Percentiles rank a stretch among this genome's conserved stretches.
Conservation (phyloP, 208 protist genomes). For the Polymyxa betae region DNA sequence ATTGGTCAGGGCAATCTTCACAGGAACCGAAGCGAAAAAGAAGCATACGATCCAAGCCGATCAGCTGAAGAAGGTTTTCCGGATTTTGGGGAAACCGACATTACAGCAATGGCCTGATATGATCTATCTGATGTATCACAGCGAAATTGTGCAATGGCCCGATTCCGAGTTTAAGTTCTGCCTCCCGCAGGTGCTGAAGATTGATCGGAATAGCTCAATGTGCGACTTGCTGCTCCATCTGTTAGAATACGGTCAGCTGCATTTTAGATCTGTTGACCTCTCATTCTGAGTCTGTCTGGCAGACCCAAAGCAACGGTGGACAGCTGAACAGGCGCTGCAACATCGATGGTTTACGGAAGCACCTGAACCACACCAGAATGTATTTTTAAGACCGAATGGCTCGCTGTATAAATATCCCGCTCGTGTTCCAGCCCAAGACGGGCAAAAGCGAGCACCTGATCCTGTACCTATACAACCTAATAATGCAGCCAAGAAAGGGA, state of each 20-base stretch:
- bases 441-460: not conserved
- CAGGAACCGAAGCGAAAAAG: slow-evolving; percentile 63
- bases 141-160: slow-evolving; percentile 16
- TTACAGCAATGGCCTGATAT: slow-evolving; percentile 41
- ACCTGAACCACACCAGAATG: slow-evolving; percentile 49
- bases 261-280: not conserved
- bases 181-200: slow-evolving; percentile 53
- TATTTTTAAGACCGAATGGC: slow-evolving; percentile 25
- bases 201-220: not conserved
- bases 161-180: slow-evolving; percentile 37
- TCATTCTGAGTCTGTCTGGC: not conserved
- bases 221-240: slow-evolving; percentile 37
- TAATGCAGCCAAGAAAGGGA: not conserved
- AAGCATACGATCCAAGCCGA: slow-evolving; percentile 62
- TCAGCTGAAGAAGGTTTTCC: slow-evolving; percentile 48
- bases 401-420: slow-evolving; percentile 14
- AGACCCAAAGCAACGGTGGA: slow-evolving; percentile 44
- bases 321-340: slow-evolving; percentile 45
- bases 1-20: slow-evolving; percentile 55
- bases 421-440: not conserved
- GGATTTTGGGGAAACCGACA: not conserved
- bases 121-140: slow-evolving; percentile 20
- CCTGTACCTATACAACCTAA: not conserved
- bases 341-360: slow-evolving; percentile 23
- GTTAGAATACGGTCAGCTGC: not conserved